Evolutionary conservation across 2,329 filamentous ascomycete genomes (phyloP).

Genomic region (Zalaria obscura): DNA sequence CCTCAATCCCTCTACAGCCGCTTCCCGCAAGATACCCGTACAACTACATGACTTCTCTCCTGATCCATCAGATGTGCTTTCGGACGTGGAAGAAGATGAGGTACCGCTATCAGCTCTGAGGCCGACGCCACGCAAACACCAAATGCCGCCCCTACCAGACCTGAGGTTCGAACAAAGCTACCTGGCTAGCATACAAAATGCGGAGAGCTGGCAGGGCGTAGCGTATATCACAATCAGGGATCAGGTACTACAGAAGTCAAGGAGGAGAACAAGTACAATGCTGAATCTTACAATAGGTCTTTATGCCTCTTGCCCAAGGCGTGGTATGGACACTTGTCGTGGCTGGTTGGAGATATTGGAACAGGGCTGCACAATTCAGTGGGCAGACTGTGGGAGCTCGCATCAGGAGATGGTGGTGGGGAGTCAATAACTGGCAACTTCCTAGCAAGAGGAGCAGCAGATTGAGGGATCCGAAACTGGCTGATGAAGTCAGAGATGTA

Average conservation of each 20-base stretch:
- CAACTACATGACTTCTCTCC: conserved; percentile 18
- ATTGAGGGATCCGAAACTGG: conserved; percentile 17
- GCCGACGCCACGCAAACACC: conserved; percentile 36
- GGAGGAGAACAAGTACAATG: neutral
- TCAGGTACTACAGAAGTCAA: conserved; percentile 45
- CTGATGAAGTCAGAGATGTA: conserved; percentile 21
- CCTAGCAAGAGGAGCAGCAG: conserved; percentile 26
- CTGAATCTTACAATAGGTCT: conserved; percentile 37
- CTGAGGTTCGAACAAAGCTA: conserved; percentile 97
- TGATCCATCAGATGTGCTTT: conserved; percentile 19
- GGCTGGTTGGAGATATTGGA: conserved; percentile 83
- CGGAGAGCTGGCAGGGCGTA: conserved; percentile 67
- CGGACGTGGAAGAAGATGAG: conserved; percentile 45
- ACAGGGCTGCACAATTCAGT: conserved; percentile 60
- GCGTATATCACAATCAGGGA: conserved; percentile 76
- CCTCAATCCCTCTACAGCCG: conserved; percentile 64
- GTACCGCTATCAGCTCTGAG: conserved; percentile 53
- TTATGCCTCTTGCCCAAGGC: conserved; percentile 80
- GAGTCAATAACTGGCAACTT: conserved; percentile 78
- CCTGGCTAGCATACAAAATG: conserved; percentile 69
- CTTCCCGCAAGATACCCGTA: conserved; percentile 52
- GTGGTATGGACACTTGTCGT: conserved; percentile 76
- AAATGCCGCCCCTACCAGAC: conserved; percentile 62
- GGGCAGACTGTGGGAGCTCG: conserved; percentile 65
- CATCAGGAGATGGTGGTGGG: conserved; percentile 86